These are phyloP conservation scores for Penicillium paxilli DNA, from an alignment of 495 filamentous ascomycete genomes.

Conservation along the genomic window DNA sequence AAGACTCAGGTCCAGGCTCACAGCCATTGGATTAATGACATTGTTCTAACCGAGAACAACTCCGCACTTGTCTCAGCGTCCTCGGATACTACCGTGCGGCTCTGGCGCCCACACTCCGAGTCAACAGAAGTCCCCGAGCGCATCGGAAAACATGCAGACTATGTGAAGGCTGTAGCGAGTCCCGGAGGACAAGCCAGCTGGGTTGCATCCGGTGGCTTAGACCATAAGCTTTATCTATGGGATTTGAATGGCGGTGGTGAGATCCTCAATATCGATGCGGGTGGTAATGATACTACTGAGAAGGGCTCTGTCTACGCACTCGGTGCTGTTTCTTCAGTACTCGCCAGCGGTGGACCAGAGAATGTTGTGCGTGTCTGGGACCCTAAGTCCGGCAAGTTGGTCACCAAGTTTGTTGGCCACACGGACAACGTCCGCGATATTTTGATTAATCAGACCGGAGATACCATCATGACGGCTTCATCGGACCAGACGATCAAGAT, in stretches of 20 bases:
- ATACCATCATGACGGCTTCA: constrained; percentile 91
- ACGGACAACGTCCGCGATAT: constrained; percentile 93
- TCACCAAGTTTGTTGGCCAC: constrained; percentile 98
- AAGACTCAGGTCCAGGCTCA: constrained; percentile 93
- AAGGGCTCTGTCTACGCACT: constrained; percentile 97
- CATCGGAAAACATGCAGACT: constrained; percentile 92
- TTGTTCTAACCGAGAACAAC: constrained; percentile 81
- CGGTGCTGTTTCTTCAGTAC: constrained; percentile 67
- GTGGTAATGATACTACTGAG: constrained; percentile 73
- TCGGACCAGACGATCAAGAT: constrained; percentile 97
- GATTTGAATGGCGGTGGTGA: constrained; percentile 86
- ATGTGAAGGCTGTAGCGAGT: constrained; percentile 90
- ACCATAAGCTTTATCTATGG: constrained; percentile 90
- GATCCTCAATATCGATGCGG: constrained; percentile 79
- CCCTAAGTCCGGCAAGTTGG: constrained; percentile 79
- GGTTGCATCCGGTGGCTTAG: constrained; percentile 95
- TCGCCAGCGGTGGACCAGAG: constrained; percentile 93
- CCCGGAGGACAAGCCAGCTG: constrained; percentile 70
- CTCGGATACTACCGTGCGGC: constrained; percentile 90
- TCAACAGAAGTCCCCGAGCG: constrained; percentile 68
- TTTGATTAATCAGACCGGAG: constrained; percentile 81
- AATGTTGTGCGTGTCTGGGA: constrained; percentile 94
- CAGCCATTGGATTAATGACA: constrained; percentile 98
- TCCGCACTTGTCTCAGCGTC: constrained; percentile 88
- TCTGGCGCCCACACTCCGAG: constrained; percentile 86